Base-by-base conservation (phyloP, 345 rosid genomes). In the Brassica rapa region DNA sequence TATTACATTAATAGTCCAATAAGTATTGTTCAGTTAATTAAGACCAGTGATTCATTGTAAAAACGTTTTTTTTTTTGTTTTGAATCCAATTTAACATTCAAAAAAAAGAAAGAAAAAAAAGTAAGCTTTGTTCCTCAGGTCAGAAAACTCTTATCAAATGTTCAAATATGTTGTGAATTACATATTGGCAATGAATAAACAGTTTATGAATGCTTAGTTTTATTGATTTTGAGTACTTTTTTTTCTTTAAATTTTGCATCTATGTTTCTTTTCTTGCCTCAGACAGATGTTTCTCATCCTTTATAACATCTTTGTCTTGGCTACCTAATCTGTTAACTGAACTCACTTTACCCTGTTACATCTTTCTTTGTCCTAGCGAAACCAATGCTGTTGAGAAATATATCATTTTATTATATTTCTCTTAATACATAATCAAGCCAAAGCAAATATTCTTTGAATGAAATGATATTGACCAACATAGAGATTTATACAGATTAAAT, bases 1-100 rank as follows among this genome's bases (percentile, higher is more conserved):
- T 5, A 49, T n/a, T 43, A 43, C 53, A 43, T 43, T 4, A 43
- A 4, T 43, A 43, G 11, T 4, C 6, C 5, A 46, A 43, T 46
- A 3, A 46, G 6, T 46, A 46, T 12, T 46, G 2, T 46, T 46
- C 41, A 88, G 70, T 77, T 90, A 59, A 39, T 80, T 62, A 92
- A 91, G 14, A 73, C 62, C 25, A 23, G 41, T 4, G 77, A 70
- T 77, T 19, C 19, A 19, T 19, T 19, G 19, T 19, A 19, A 19
- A 19, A 19, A 19, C 19, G 19, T 19, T 19, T 19, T 19, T 19
- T 19, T 19, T 19, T 19, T 19, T 19, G 19, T 19, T 19, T 19
- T 19, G 19, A 19, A 19, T 19, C 19, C 19, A 19, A 19, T 19
- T 19, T 19, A 19, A 19, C 19, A 19, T 19, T 19, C 19, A 19